Base-by-base conservation (phyloP, 805 yeast genomes). In the Candida xyloterini region DNA sequence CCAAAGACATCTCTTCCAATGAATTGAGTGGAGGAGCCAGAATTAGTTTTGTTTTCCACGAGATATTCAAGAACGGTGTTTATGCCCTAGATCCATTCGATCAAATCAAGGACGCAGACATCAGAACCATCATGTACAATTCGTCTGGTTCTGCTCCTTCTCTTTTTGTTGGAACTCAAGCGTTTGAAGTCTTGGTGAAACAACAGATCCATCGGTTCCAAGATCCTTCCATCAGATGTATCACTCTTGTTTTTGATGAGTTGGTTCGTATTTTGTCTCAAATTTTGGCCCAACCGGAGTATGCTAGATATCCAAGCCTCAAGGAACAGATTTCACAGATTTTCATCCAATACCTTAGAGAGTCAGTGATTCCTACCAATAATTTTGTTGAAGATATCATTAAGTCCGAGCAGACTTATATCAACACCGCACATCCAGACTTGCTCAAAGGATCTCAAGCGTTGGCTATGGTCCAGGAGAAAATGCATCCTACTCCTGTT, bases 21-120 rank as follows among this genome's bases (percentile, higher is more conserved):
- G 99, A 93, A 67, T 76, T 93, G 52, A 84, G 95, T 50, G 99
- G 99, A 60, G 99, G 96, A 66, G 99, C 99, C 0, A 84, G 99
- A 74, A 85, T 91, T 47, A 82, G 95, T 22, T 93, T 89, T 70
- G 98, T 91, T 14, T 93, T 91, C 71, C 98, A 91, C 63, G 98
- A 91, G 68, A 84, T 93, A 42, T 91, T 80, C 71, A 83, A 91
- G 59, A 90, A 87, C 62, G 98, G 98, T 67, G 75, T 91, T 40
- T 78, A 79, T 58, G 85, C 96, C 0, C 73, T 91, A 42, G 98
- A 91, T 63, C 99, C 99, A 35, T 93, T 88, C 62, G 97, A 91
- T 60, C 95, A 89, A 64, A 89, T 91, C 55, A 87, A 88, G 66
- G 97, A 91, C 60, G 82, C 87, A 22, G 99, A 91, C 62, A 91